Evolutionary conservation across 768 basidiomycete genomes (phyloP), one percentile per base, ranked within the genome.

Genomic region (Termitomyces sp.): DNA sequence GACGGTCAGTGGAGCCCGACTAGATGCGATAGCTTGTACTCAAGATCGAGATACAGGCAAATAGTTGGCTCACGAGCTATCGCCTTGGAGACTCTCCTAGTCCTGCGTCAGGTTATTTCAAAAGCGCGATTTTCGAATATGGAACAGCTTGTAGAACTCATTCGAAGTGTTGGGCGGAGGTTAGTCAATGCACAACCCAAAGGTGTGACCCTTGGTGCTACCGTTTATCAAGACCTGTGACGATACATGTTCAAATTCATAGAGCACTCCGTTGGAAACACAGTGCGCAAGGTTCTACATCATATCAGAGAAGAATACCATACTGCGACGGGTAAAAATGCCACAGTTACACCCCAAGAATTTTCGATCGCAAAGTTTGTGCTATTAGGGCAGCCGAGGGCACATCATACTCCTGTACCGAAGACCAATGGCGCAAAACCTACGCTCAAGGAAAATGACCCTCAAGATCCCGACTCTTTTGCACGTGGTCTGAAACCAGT

Each of bases 231-330:
- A 22, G 18, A n/a, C 3, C 10, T 16, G 8, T 43, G 13, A 33
- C 18, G 44, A 46, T 46, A 52, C 43, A 57, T 18, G 48, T 36
- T 40, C 22, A 33, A 55, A 55, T 45, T 54, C 44, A 52, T 72
- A 98, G 97, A 99, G 69, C 88, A 95, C 67, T 90, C 94, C 46
- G 89, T 97, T 36, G 94, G 94, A 24, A 98, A 98, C 69, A 95
- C 95, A 22, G 88, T 95, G 41, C 85, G 94, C 40, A 93, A 93
- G 66, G 86, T 98, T 24, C 76, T 98, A 28, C 93, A 95, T 68
- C 90, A 97, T 66, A 88, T 99, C 57, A 84, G 94, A 51, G 97
- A 99, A 71, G 97, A 99, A 68, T 95, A 94, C 70, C 80, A 89
- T 59, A 90, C 94, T 4, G 92, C 92, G 2, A 84, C 79, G 62